Percentiles rank a stretch among this genome's conserved stretches.
Conservation (phyloP, 257 asterid species). For the Solanum gracilifrons region DNA sequence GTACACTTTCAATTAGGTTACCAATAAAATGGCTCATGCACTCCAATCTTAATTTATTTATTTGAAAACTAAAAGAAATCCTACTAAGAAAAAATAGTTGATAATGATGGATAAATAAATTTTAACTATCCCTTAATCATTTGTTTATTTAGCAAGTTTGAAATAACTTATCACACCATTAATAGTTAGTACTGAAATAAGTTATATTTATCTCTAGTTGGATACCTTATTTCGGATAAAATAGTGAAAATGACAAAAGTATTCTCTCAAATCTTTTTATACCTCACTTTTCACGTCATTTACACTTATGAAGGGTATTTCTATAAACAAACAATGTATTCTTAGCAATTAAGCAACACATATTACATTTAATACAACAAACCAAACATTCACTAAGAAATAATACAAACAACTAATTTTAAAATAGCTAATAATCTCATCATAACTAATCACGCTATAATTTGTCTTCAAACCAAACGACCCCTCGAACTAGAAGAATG, state of each 20-base stretch:
- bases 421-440: neutral
- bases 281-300: neutral
- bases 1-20: neutral
- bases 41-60: neutral
- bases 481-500: neutral
- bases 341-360: neutral
- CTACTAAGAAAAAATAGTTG: neutral
- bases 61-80: neutral
- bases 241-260: neutral
- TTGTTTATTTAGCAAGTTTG: neutral
- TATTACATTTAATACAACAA: too few relatives aligned
- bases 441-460: too few relatives aligned
- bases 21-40: neutral
- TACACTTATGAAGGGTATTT: too few relatives aligned
- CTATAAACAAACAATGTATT: too few relatives aligned
- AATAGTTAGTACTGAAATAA: neutral
- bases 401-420: too few relatives aligned
- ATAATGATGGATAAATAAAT: neutral
- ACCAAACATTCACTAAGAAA: neutral
- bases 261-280: neutral
- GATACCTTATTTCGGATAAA: neutral
- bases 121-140: neutral
- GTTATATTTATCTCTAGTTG: neutral
- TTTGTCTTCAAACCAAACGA: neutral
- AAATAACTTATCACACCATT: too few relatives aligned